Evolutionary conservation across 495 filamentous ascomycete species (phyloP).

Genomic region (Parachaetomium inaequale): DNA sequence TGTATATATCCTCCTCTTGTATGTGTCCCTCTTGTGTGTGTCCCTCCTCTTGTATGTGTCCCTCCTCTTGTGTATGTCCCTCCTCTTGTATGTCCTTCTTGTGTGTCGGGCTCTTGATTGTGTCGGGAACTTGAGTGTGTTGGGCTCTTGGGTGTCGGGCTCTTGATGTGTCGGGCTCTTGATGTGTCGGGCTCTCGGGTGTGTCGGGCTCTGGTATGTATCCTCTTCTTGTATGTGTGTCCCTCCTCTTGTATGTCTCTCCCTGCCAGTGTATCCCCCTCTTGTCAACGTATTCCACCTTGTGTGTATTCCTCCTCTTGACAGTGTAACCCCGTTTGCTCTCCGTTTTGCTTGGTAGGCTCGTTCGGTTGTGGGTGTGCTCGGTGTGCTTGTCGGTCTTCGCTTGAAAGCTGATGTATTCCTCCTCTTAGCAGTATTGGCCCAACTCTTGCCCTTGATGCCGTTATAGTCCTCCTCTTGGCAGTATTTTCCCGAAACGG

Average conservation of each 20-base stretch:
- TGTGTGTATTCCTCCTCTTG: slow-evolving; percentile 4
- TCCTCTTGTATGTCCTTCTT: not conserved
- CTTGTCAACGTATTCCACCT: not conserved
- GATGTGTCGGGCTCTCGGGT: not conserved
- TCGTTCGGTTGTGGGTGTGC: not conserved
- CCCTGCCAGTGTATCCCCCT: not conserved
- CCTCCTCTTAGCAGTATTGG: too few species aligned
- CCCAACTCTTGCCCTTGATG: too few species aligned
- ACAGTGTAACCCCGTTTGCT: not conserved
- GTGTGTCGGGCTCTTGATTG: not conserved
- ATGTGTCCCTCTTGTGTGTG: not conserved
- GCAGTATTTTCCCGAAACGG: too few species aligned
- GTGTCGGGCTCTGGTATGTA: not conserved
- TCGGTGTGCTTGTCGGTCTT: not conserved
- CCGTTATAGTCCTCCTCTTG: too few species aligned
- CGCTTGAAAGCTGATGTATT: too few species aligned
- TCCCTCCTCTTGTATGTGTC: not conserved
- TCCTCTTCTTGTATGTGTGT: not conserved
- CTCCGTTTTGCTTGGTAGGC: not conserved
- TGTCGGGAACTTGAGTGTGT: not conserved
- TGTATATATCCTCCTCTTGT: not conserved
- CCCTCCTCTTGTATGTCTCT: not conserved
- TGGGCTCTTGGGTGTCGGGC: not conserved
- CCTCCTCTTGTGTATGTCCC: not conserved
- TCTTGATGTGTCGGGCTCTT: not conserved